Evolutionary conservation across 192 early-diverging fungal genomes (phyloP), one percentile per base, ranked within the genome.

Genomic region (Backusella mclennaniae): DNA sequence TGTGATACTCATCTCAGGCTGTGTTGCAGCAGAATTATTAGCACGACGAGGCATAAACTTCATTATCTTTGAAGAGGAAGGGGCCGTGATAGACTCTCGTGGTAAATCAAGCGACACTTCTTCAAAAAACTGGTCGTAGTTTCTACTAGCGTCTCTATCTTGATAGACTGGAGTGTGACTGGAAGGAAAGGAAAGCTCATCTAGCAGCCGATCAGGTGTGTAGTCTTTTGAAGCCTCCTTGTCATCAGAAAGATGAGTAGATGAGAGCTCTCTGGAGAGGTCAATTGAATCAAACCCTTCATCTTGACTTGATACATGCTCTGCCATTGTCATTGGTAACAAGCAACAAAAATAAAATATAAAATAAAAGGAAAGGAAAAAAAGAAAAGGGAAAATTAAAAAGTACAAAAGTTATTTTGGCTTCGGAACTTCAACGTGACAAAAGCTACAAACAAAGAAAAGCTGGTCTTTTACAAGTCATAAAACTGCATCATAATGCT

Each of bases 101-200:
- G 82, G 82, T 7, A 84, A 63, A 39, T 84, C 82, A 11, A 84
- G 44, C 6, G 82, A 84, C 21, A 84, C 82, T 59, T 84, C 82
- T 66, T 84, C 82, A 78, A 84, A 84, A 17, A 84, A 75, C 21
- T 84, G 79, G 17, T 84, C 82, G 15, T 84, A 84, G 4, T 23
- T 71, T 8, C 39, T 71, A 71, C 71, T 77, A n/a, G 56, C 36
- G 26, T 26, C 42, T 6, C 46, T 71, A 7, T 39, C 70, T 19
- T 29, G 15, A 33, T 71, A 71, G 6, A 71, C 23, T n/a, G 70
- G 26, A 23, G 41, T 19, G 17, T 71, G 70, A 7, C 23, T 26
- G 15, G 66, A 33, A 6, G 59, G 11, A 1, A 44, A 73, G 6
- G 77, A 67, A 17, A 80, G 46, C 46, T 80, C 79, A 49, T 80